A percentile compares a stretch with the other conserved stretches of the same genome.
These are phyloP conservation scores for Diaporthe sp. DNA, from an alignment of 2,329 filamentous ascomycete genomes.

Conservation along the genomic window DNA sequence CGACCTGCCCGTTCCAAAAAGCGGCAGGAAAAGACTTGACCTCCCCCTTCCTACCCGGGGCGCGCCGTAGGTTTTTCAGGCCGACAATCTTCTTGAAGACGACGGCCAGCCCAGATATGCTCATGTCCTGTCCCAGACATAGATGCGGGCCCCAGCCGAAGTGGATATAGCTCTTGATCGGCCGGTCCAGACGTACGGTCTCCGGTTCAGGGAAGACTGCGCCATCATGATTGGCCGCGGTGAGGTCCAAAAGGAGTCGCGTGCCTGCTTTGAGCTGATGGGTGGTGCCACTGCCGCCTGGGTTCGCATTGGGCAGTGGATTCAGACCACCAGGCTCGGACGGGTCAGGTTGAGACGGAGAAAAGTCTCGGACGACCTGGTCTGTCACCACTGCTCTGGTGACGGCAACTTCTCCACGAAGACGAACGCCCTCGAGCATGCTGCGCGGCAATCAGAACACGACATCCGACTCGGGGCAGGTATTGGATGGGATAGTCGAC, in stretches of 20 bases:
- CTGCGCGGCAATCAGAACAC: conserved; percentile 56
- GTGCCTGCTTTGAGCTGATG: conserved; percentile 38
- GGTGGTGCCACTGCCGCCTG: conserved; percentile 46
- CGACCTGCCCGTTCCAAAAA: conserved; percentile 45
- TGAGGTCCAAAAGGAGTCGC: conserved; percentile 66
- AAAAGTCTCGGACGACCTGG: conserved; percentile 47
- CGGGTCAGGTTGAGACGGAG: conserved; percentile 44
- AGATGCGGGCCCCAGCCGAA: conserved; percentile 66
- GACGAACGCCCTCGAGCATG: conserved; percentile 66
- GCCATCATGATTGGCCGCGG: conserved; percentile 62
- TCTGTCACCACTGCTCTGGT: conserved; percentile 59
- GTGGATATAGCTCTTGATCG: conserved; percentile 64
- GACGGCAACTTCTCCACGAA: conserved; percentile 66
- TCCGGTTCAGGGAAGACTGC: conserved; percentile 63
- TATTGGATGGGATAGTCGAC: conserved; percentile 31
- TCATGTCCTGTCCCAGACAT: conserved; percentile 65
- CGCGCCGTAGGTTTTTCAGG: conserved; percentile 45
- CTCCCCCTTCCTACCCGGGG: conserved; percentile 44
- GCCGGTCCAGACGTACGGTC: conserved; percentile 64
- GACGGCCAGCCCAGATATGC: conserved; percentile 43
- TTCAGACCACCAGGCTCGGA: conserved; percentile 41
- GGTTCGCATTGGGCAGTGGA: conserved; percentile 43
- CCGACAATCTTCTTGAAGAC: conserved; percentile 47
- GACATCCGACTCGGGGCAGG: not conserved
- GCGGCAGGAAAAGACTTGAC: conserved; percentile 43